These are phyloP conservation scores for Lathyrus oleraceus DNA, from an alignment of 306 rosid species.

Conservation along the genomic window DNA sequence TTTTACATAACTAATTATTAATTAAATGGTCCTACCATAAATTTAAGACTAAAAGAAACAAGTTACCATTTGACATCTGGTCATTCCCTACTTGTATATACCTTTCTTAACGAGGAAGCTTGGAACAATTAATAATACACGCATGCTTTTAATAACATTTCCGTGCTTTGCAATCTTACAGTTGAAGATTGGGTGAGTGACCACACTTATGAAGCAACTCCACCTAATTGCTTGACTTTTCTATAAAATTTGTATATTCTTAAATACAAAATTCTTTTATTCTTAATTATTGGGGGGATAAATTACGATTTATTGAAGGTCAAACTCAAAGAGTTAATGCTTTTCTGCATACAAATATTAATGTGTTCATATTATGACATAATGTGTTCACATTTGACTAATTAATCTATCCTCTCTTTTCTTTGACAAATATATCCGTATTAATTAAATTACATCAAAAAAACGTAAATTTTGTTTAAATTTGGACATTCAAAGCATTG, in stretches of 20 bases:
- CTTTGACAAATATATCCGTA: not conserved
- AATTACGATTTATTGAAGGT: not conserved
- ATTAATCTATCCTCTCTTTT: not conserved
- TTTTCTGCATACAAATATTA: not conserved
- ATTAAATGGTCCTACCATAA: too few species aligned
- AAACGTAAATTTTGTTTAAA: not conserved
- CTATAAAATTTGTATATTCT: not conserved
- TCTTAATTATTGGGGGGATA: not conserved
- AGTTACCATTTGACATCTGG: slow-evolving; percentile 26
- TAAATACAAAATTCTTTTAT: not conserved
- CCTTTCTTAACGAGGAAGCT: slow-evolving; percentile 47
- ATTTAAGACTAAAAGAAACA: not conserved
- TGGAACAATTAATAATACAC: slow-evolving; percentile 39
- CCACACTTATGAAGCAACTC: slow-evolving; percentile 40
- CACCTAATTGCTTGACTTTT: slow-evolving; percentile 21
- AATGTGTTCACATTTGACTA: not conserved
- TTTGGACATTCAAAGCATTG: not conserved
- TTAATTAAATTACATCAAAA: not conserved
- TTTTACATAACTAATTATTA: too few species aligned
- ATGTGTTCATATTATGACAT: not conserved
- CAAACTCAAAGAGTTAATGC: not conserved
- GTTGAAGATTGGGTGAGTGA: slow-evolving; percentile 32
- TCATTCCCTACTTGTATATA: not conserved
- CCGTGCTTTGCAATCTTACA: slow-evolving; percentile 21
- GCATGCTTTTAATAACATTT: slow-evolving; percentile 17